phyloP scores from a whole-genome alignment of 257 asterid genomes.

The Rhazya stricta region DNA sequence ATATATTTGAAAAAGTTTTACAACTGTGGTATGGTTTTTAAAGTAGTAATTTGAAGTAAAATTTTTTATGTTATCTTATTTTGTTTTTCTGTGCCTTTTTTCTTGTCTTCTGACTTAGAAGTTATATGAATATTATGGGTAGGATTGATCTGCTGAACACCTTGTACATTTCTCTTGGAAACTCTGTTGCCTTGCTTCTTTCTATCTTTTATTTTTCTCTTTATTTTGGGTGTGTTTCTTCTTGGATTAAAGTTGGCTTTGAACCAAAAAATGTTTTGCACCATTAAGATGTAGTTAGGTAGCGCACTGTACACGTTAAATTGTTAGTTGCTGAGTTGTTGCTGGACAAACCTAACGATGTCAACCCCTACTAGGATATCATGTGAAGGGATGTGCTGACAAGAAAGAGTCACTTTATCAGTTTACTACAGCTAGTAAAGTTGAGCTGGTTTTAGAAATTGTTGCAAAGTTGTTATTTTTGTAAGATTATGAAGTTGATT shows the following conservation, averaged over 20 bases:
- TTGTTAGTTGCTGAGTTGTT: background rate
- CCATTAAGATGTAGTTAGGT: background rate
- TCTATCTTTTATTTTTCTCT: background rate
- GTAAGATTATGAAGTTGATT: background rate
- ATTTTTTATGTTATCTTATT: too few species aligned
- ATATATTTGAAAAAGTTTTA: slow-evolving; percentile 63
- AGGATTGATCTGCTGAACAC: background rate
- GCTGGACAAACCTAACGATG: background rate
- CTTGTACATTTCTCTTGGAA: background rate
- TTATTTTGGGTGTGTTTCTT: background rate
- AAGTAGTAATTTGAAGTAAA: slow-evolving; percentile 15
- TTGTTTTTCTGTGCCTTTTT: background rate
- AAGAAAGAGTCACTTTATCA: background rate
- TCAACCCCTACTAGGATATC: background rate
- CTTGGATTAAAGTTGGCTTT: background rate
- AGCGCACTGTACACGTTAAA: background rate
- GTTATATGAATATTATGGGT: background rate
- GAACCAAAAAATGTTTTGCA: background rate
- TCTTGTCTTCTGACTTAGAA: background rate
- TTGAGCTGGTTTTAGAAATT: background rate
- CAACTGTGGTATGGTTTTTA: slow-evolving; percentile 65
- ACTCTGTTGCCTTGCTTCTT: background rate
- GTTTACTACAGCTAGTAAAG: background rate
- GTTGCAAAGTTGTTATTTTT: background rate
- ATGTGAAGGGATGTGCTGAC: background rate